Evolutionary conservation across 1,139 yeast species (phyloP).

Genomic region (Candida albicans): DNA sequence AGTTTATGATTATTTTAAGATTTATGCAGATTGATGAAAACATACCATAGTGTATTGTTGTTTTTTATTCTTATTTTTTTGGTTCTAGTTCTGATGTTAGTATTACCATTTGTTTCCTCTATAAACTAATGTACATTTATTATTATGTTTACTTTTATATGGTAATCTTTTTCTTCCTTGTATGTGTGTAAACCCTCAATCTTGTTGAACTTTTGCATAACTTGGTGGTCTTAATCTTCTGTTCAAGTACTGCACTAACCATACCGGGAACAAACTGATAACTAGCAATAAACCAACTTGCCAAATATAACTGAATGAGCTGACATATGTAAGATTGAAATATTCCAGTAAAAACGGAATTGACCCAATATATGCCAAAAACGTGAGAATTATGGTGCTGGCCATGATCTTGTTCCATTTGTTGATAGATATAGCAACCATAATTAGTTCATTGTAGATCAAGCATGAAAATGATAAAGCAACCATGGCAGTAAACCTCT

Average conservation of each 20-base stretch:
- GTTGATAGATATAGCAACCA: slow-evolving; percentile 91
- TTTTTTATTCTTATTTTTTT: neutral
- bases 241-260: slow-evolving; percentile 76
- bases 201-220: slow-evolving; percentile 95
- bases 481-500: slow-evolving; percentile 71
- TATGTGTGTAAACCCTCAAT: too few species aligned
- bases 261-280: slow-evolving; percentile 82
- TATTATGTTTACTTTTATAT: too few species aligned
- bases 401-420: slow-evolving; percentile 87
- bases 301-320: slow-evolving; percentile 64
- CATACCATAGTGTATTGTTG: slow-evolving; percentile 9
- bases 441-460: slow-evolving; percentile 79
- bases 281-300: slow-evolving; percentile 63
- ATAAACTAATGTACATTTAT: too few species aligned
- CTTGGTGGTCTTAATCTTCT: slow-evolving; percentile 87
- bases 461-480: slow-evolving; percentile 80
- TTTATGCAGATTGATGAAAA: slow-evolving; percentile 27
- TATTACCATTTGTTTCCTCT: neutral
- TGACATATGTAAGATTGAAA: slow-evolving; percentile 68
- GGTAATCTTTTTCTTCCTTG: too few species aligned
- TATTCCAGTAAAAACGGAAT: slow-evolving; percentile 84
- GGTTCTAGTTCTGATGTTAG: neutral
- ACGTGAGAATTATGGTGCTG: slow-evolving; percentile 68
- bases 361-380: slow-evolving; percentile 65
- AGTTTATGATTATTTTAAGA: slow-evolving; percentile 41